Conservation (phyloP, 129 eudicot species). For the Arctium minus region DNA sequence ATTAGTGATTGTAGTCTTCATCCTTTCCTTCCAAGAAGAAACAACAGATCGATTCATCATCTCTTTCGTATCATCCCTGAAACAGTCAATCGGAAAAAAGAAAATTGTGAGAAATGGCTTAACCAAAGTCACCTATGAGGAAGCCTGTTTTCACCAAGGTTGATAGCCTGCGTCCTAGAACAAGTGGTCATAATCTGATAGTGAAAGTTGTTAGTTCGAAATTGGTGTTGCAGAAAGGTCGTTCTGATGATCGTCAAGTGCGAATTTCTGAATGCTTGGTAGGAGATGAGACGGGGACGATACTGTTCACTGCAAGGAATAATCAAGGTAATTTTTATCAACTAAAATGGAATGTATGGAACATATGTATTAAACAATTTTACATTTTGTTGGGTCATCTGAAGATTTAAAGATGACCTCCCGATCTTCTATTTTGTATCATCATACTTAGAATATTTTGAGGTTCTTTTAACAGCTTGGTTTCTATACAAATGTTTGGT, state of each 20-base stretch:
- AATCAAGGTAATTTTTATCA: constrained; percentile 53
- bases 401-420: too few species aligned
- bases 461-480: too few species aligned
- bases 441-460: too few species aligned
- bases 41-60: constrained; percentile 20
- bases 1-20: too few species aligned
- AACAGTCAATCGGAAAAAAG: neutral
- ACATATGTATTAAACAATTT: neutral
- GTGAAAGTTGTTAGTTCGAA: constrained; percentile 66
- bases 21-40: neutral
- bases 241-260: constrained; percentile 69
- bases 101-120: constrained; percentile 42
- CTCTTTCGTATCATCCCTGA: neutral
- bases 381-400: too few species aligned
- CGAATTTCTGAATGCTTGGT: constrained; percentile 76
- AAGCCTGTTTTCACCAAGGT: constrained; percentile 80
- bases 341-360: neutral
- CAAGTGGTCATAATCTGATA: constrained; percentile 61
- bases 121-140: constrained; percentile 56
- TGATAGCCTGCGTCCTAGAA: constrained; percentile 71
- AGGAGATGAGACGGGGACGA: constrained; percentile 80
- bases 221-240: constrained; percentile 65
- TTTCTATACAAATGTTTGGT: too few species aligned
- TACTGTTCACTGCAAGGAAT: constrained; percentile 73
- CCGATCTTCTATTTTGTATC: too few species aligned